Conservation (phyloP, 2,329 filamentous ascomycete genomes). For the Trichophyton rubrum region DNA sequence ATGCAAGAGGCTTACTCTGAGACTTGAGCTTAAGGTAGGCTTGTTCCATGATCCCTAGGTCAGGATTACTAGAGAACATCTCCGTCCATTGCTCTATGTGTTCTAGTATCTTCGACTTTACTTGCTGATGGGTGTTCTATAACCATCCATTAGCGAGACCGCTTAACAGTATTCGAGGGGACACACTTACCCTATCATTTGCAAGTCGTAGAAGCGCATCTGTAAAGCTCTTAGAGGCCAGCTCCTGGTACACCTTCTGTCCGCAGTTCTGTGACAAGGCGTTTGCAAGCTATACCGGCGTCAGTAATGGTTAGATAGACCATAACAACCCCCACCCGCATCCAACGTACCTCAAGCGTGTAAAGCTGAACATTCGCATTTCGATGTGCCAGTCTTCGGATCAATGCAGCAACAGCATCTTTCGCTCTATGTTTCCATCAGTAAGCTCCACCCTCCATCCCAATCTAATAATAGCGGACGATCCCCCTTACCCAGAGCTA, state of each 20-base stretch:
- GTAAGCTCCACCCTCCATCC: neutral
- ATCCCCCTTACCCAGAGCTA: constrained; percentile 33
- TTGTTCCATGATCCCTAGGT: constrained; percentile 94
- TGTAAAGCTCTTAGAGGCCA: constrained; percentile 84
- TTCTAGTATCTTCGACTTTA: constrained; percentile 94
- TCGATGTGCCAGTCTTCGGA: constrained; percentile 80
- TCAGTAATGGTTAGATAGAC: neutral
- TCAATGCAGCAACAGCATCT: constrained; percentile 78
- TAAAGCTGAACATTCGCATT: constrained; percentile 96
- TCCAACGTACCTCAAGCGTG: constrained; percentile 58
- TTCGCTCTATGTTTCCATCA: constrained; percentile 44
- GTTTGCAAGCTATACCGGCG: constrained; percentile 57
- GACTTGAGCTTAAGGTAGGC: constrained; percentile 79
- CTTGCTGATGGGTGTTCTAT: constrained; percentile 81
- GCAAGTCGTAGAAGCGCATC: constrained; percentile 84
- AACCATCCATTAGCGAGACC: neutral
- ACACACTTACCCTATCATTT: constrained; percentile 53
- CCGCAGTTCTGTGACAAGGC: constrained; percentile 88
- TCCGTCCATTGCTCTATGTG: constrained; percentile 93
- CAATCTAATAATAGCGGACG: neutral
- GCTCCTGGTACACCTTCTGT: constrained; percentile 70
- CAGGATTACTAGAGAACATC: constrained; percentile 80
- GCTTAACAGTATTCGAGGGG: neutral
- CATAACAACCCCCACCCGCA: neutral
- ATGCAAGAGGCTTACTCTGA: constrained; percentile 37